Percentiles rank a stretch among this genome's conserved stretches.
Evolutionary conservation across 2,329 filamentous ascomycete genomes (phyloP).

Genomic region (Monosporascus cannonballus): DNA sequence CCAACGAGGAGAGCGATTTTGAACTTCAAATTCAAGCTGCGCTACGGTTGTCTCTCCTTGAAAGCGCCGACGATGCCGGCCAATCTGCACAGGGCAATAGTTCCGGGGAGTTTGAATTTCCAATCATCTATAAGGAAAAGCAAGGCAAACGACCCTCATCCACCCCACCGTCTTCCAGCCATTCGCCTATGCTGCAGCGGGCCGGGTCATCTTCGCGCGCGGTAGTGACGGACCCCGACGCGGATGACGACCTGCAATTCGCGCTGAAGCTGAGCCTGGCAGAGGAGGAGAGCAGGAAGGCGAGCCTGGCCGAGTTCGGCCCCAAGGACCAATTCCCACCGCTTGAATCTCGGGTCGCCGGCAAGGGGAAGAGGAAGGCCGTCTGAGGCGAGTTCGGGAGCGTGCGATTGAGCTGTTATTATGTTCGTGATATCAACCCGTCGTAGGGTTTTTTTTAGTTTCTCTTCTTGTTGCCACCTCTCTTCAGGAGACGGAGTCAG

Average conservation of each 20-base stretch:
- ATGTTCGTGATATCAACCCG: conserved; percentile 3
- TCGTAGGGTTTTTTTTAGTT: background rate
- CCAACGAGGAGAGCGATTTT: conserved; percentile 46
- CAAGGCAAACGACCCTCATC: conserved; percentile 31
- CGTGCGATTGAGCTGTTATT: background rate
- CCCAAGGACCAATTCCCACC: conserved; percentile 23
- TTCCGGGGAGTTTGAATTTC: conserved; percentile 44
- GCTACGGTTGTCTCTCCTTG: conserved; percentile 54
- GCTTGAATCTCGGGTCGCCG: conserved; percentile 13
- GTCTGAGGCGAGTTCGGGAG: conserved; percentile 1
- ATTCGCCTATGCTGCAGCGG: conserved; percentile 27
- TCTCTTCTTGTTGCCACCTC: conserved; percentile 3
- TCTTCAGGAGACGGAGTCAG: conserved; percentile 2
- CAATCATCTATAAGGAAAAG: conserved; percentile 43
- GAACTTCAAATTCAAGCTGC: conserved; percentile 58
- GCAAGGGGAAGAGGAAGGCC: conserved; percentile 19
- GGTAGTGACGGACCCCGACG: conserved; percentile 13
- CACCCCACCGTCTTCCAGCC: conserved; percentile 30
- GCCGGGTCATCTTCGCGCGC: conserved; percentile 11
- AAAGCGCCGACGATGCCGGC: conserved; percentile 43
- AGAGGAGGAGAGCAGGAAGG: conserved; percentile 39
- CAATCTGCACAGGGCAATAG: conserved; percentile 39
- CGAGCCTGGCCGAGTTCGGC: conserved; percentile 6
- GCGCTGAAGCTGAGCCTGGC: conserved; percentile 55
- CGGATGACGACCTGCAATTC: conserved; percentile 53